Evolutionary conservation across 257 asterid genomes (phyloP).

Genomic region (Penstemon eatonii): DNA sequence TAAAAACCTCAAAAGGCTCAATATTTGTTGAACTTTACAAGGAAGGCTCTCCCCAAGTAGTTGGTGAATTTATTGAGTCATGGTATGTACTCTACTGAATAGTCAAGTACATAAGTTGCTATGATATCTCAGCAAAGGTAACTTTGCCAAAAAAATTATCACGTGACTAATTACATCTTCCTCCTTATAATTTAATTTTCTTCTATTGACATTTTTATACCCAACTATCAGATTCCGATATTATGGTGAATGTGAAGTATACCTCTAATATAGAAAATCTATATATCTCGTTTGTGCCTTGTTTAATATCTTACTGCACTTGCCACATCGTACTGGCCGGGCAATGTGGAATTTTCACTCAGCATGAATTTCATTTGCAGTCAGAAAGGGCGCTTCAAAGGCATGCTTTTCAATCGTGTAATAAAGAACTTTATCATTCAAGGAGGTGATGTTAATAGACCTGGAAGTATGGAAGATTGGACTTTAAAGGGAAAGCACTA

Average conservation of each 20-base stretch:
- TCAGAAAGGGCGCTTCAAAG: slow-evolving; percentile 68
- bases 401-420: slow-evolving; percentile 84
- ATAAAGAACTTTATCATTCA: slow-evolving; percentile 90
- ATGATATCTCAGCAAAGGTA: slow-evolving; percentile 14
- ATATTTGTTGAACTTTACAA: slow-evolving; percentile 82
- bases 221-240: slow-evolving; percentile 2
- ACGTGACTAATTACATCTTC: neutral
- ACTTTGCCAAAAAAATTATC: slow-evolving; percentile 4
- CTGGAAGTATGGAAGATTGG: slow-evolving; percentile 81
- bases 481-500: slow-evolving; percentile 85
- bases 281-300: neutral
- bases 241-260: slow-evolving; percentile 9
- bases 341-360: slow-evolving; percentile 11
- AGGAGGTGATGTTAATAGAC: slow-evolving; percentile 75
- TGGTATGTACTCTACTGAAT: slow-evolving; percentile 49
- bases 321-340: neutral
- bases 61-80: slow-evolving; percentile 62
- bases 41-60: slow-evolving; percentile 87
- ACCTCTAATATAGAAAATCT: neutral
- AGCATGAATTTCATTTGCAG: slow-evolving; percentile 49
- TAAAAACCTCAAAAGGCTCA: slow-evolving; percentile 80
- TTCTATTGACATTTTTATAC: neutral
- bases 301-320: neutral
- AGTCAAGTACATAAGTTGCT: slow-evolving; percentile 12
- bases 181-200: neutral